phyloP scores from a whole-genome alignment of 108 stramenopile species.

The Skeletonema marinoi region DNA sequence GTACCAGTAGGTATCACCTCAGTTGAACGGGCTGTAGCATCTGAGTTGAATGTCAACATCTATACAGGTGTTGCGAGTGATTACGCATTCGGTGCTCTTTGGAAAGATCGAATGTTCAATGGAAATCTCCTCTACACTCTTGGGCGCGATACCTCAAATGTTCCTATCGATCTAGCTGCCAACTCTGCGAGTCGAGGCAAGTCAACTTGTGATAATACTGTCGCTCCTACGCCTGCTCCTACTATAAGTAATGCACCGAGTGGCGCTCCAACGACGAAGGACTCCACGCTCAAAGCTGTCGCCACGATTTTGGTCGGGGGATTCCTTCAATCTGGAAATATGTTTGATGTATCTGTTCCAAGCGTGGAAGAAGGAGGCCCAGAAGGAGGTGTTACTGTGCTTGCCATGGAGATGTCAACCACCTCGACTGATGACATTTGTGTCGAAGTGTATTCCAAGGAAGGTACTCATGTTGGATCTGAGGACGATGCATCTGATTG shows the following conservation, averaged over 20 bases:
- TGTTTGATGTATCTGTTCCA: slow-evolving; percentile 44
- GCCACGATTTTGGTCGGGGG: slow-evolving; percentile 41
- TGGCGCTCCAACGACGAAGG: slow-evolving; percentile 12
- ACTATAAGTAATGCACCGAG: slow-evolving; percentile 3
- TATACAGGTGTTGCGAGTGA: slow-evolving; percentile 42
- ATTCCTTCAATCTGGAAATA: slow-evolving; percentile 31
- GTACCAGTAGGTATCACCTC: neutral
- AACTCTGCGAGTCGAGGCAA: slow-evolving; percentile 51
- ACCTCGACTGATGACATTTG: slow-evolving; percentile 32
- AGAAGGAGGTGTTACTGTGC: slow-evolving; percentile 29
- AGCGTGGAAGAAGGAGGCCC: slow-evolving; percentile 41
- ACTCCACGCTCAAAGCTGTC: slow-evolving; percentile 20
- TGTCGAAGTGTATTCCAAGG: slow-evolving; percentile 43
- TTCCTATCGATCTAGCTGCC: slow-evolving; percentile 20
- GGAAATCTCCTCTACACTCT: slow-evolving; percentile 31
- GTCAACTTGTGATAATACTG: slow-evolving; percentile 29
- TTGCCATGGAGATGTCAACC: slow-evolving; percentile 37
- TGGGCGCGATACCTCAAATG: slow-evolving; percentile 14
- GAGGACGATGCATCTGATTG: slow-evolving; percentile 25
- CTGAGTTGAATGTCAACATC: slow-evolving; percentile 17
- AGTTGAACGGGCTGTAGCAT: neutral
- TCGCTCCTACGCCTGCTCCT: slow-evolving; percentile 31
- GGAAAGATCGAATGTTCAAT: slow-evolving; percentile 45
- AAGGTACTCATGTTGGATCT: slow-evolving; percentile 39
- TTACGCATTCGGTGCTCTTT: slow-evolving; percentile 40